Evolutionary conservation across 345 rosid genomes (phyloP), one percentile per base, ranked within the genome.

Genomic region (Citrus australasica): DNA sequence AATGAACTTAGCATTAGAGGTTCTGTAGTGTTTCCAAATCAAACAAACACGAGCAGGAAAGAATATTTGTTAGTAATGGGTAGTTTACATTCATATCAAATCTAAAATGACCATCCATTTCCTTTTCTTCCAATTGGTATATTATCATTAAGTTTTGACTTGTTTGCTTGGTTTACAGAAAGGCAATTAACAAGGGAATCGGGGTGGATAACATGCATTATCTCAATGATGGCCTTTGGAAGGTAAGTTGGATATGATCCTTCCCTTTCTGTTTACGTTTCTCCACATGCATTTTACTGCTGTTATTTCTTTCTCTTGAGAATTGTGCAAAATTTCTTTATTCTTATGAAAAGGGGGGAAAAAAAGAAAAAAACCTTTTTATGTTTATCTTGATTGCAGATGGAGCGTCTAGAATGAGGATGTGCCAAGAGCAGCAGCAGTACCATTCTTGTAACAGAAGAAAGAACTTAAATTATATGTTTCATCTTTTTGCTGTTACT

Each of bases 151-250:
- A 66, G 19, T 25, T 25, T 81, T 32, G 46, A 48, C 40, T 24
- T 63, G 19, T 30, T 69, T 67, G 35, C 64, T 28, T 80, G 71
- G 14, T 82, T 76, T 80, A 78, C 90, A 97, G 99, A 81, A 90
- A 80, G 82, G 56, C 90, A 76, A 87, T 93, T 79, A 97, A 97
- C 91, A 97, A 97, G 83, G 99, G 99, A 69, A 97, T 97, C 40
- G 99, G 98, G 48, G 94, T 97, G 77, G 99, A 97, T 87, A 94
- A 86, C 84, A 91, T 97, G 98, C 99, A 97, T 88, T 97, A 94
- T 85, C 97, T 94, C 75, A 97, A 94, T 63, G 99, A 94, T 79
- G 98, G 98, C 76, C 95, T 97, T 51, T 97, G 98, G 99, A 94
- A 97, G 98, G 99, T 90, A 89, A 63, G 27, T 22, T 33, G 17